These are phyloP conservation scores for Linnemannia elongata DNA, from an alignment of 192 early-diverging fungal genomes.

Conservation along the genomic window DNA sequence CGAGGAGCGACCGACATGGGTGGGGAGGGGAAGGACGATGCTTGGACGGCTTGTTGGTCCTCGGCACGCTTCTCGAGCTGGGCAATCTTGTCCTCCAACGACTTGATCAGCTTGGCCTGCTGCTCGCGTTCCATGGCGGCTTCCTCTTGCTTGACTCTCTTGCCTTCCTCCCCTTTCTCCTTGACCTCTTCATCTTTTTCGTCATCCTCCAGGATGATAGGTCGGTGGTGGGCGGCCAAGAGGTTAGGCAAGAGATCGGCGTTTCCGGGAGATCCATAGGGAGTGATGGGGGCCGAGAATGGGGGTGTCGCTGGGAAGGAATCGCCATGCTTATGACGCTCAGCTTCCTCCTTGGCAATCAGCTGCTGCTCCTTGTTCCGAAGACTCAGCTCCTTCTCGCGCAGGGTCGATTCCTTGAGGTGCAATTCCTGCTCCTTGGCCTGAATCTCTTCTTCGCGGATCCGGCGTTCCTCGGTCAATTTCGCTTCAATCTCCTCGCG, in stretches of 20 bases:
- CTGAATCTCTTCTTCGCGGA: conserved; percentile 34
- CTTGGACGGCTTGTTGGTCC: neutral
- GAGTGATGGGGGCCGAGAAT: conserved; percentile 39
- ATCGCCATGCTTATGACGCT: conserved; percentile 17
- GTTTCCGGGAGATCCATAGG: conserved; percentile 44
- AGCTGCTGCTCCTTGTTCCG: conserved; percentile 39
- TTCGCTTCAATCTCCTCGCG: conserved; percentile 37
- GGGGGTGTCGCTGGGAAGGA: conserved; percentile 27
- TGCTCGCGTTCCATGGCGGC: conserved; percentile 26
- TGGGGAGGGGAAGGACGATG: conserved; percentile 37
- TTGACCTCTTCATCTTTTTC: neutral
- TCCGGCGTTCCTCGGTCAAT: conserved; percentile 1
- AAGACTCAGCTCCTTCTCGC: conserved; percentile 27
- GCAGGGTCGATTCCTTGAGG: conserved; percentile 29
- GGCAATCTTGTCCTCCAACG: conserved; percentile 49
- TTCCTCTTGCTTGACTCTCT: neutral
- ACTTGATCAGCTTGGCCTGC: conserved; percentile 45
- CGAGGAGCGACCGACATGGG: conserved; percentile 24
- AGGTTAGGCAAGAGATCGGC: conserved; percentile 29
- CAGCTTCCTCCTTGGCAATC: conserved; percentile 17
- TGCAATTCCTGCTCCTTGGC: conserved; percentile 39
- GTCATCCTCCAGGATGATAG: neutral
- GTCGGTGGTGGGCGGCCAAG: conserved; percentile 24
- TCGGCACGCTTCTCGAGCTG: conserved; percentile 43
- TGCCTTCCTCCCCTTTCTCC: neutral